Evolutionary conservation across 805 yeast species (phyloP).

Genomic region (Wickerhamiella parazyma): DNA sequence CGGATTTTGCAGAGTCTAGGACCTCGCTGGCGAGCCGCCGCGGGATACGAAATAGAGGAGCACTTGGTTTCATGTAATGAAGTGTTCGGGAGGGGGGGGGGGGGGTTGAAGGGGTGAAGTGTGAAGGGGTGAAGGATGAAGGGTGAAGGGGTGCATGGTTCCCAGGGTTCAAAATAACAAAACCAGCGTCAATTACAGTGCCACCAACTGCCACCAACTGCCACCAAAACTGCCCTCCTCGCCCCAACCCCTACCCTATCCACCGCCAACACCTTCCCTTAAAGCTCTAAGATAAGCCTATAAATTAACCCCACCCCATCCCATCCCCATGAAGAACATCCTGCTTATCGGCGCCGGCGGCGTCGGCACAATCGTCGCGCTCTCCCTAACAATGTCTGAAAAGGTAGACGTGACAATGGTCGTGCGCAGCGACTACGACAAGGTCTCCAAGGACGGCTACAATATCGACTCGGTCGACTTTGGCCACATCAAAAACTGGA

Average conservation of each 20-base stretch:
- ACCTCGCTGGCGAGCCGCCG: constrained; percentile 23
- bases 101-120: no score
- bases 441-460: constrained; percentile 40
- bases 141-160: no score
- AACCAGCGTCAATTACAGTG: no score
- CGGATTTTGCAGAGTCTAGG: constrained; percentile 25
- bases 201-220: no score
- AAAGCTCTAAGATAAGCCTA: no score
- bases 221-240: no score
- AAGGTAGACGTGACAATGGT: constrained; percentile 45
- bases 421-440: constrained; percentile 50
- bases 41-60: constrained; percentile 13
- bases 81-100: no score
- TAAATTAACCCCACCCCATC: no score
- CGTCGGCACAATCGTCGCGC: constrained; percentile 67
- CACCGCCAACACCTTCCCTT: no score
- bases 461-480: constrained; percentile 48
- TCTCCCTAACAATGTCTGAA: constrained; percentile 39
- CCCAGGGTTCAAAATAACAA: no score
- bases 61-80: constrained; percentile 24
- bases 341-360: constrained; percentile 75
- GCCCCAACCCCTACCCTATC: no score
- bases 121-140: no score
- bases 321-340: constrained; percentile 26
- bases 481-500: constrained; percentile 41